Conservation (phyloP, 1,284 basidiomycete genomes). For the Peniophora sp. region DNA sequence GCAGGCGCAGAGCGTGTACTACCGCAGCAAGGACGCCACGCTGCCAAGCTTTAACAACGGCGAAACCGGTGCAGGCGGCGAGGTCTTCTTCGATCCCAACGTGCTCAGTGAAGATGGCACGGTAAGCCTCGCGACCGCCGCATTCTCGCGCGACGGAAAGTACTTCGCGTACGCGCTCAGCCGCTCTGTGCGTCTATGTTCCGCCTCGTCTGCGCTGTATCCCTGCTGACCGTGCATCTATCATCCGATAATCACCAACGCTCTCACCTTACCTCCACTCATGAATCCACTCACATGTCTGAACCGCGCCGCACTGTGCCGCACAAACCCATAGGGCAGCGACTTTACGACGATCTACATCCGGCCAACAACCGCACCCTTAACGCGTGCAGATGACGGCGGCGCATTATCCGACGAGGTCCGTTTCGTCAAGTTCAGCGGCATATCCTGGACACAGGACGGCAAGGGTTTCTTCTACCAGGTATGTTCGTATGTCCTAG, state of each 20-base stretch:
- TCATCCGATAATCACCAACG: constrained; percentile 12
- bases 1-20: constrained; percentile 57
- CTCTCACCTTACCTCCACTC: constrained; percentile 2
- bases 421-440: constrained; percentile 70
- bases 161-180: constrained; percentile 73
- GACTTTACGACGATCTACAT: constrained; percentile 69
- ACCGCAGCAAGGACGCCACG: constrained; percentile 49
- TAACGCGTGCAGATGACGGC: constrained; percentile 38
- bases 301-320: not conserved
- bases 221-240: not conserved
- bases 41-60: constrained; percentile 41
- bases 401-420: constrained; percentile 58
- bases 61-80: constrained; percentile 31
- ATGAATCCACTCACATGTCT: constrained; percentile 5
- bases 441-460: constrained; percentile 67
- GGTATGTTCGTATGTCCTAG: constrained; percentile 27
- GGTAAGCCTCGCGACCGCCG: constrained; percentile 46
- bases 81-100: constrained; percentile 80
- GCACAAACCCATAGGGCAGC: constrained; percentile 46
- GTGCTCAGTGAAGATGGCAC: constrained; percentile 69
- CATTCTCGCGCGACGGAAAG: constrained; percentile 61
- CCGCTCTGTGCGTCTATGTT: constrained; percentile 38
- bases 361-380: constrained; percentile 52
- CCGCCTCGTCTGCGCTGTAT: not conserved
- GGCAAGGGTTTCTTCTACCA: constrained; percentile 81